These are phyloP conservation scores for Euphorbia neoarborescens DNA, from an alignment of 441 rosid genomes.

Conservation along the genomic window DNA sequence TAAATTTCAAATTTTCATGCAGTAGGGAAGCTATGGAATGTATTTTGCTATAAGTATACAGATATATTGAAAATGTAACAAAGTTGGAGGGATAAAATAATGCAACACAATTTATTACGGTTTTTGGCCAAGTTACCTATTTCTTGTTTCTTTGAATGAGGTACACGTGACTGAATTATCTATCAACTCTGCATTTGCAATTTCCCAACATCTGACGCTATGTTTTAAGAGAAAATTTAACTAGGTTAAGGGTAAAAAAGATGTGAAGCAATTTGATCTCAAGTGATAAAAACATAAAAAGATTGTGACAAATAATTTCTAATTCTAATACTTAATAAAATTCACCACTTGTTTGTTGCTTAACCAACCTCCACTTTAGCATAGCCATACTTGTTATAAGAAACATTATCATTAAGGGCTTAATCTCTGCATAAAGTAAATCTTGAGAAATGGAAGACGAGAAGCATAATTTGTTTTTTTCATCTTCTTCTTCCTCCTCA, in stretches of 20 bases:
- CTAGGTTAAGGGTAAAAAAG: conserved; percentile 34
- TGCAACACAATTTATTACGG: too few species aligned
- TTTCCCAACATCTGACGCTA: too few species aligned
- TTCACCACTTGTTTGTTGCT: conserved; percentile 23
- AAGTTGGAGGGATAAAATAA: too few species aligned
- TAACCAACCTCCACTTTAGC: conserved; percentile 23
- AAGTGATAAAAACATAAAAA: conserved; percentile 22
- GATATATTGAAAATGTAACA: too few species aligned
- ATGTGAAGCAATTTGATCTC: conserved; percentile 27
- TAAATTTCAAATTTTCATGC: too few species aligned
- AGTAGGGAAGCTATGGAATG: too few species aligned
- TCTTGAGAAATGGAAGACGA: conserved; percentile 25
- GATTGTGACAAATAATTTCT: conserved; percentile 33
- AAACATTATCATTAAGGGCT: conserved; percentile 3
- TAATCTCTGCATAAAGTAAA: neutral
- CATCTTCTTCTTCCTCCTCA: neutral
- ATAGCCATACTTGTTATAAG: conserved; percentile 20
- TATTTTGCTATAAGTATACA: too few species aligned
- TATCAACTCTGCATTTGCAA: too few species aligned
- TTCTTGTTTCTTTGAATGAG: too few species aligned
- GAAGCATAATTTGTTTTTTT: conserved; percentile 9
- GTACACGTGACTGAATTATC: too few species aligned
- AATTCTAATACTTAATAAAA: conserved; percentile 22
- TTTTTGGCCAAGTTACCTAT: too few species aligned
- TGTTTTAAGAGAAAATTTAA: neutral